Evolutionary conservation across 805 yeast species (phyloP).

Genomic region (Candida cerambycidarum): DNA sequence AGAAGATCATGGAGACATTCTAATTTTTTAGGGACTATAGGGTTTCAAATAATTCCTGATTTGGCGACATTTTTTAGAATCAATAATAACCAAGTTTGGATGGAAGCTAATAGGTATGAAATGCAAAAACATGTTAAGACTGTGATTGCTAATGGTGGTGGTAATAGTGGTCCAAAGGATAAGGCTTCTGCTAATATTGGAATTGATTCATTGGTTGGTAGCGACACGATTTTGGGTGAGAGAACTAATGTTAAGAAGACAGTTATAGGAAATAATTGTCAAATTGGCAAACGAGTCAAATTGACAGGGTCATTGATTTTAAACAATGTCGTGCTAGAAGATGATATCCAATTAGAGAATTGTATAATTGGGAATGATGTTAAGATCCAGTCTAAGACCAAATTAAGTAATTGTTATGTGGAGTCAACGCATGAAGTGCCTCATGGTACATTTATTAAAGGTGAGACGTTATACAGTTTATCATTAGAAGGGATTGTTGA

Average conservation of each 20-base stretch:
- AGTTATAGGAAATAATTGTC: constrained; percentile 72
- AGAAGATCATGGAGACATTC: constrained; percentile 91
- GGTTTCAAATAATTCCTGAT: constrained; percentile 68
- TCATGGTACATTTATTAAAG: constrained; percentile 53
- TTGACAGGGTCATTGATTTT: constrained; percentile 82
- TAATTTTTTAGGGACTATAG: constrained; percentile 55
- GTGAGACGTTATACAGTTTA: constrained; percentile 53
- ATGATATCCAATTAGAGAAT: constrained; percentile 80
- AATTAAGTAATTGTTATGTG: constrained; percentile 77
- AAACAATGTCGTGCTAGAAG: constrained; percentile 70
- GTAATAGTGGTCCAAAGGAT: constrained; percentile 31
- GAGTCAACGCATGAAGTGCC: constrained; percentile 76
- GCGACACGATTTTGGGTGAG: constrained; percentile 68
- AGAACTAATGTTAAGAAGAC: constrained; percentile 84
- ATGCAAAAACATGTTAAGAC: constrained; percentile 59
- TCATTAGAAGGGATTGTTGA: constrained; percentile 42
- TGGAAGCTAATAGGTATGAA: constrained; percentile 84
- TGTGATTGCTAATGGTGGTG: neutral
- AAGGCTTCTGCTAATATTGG: constrained; percentile 75
- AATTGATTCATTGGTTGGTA: constrained; percentile 79
- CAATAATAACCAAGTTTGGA: constrained; percentile 74
- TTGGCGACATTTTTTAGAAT: constrained; percentile 72
- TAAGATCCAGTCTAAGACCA: constrained; percentile 60
- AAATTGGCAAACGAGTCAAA: constrained; percentile 82
- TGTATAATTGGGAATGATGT: constrained; percentile 78